Base-by-base conservation (phyloP, 164 flowering plant genomes). In the Piper betle region DNA sequence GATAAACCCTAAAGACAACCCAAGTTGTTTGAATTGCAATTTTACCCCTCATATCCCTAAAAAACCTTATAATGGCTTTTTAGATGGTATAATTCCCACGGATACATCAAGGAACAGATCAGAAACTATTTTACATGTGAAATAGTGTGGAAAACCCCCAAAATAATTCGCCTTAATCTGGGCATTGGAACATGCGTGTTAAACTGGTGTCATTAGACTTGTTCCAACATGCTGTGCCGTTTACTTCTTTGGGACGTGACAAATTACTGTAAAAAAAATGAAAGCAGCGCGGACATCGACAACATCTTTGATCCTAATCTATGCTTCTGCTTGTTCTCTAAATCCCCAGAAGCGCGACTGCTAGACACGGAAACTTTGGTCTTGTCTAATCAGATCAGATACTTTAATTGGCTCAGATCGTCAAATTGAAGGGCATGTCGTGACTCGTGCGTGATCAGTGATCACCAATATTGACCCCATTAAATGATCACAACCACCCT, bases 361-460 rank as follows among this genome's bases (percentile, higher is more conserved):
- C 50, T 43, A 43, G 50, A 43, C 50, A 43, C 50, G 8, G 50
- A 55, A 55, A 55, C 38, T 18, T 25, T 33, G 39, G 58, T 55
- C 38, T 37, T 6, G 58, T 55, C 58, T 6, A 55, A 55, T 55
- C 58, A 55, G 58, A 6, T 33, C 58, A 55, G 33, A 37, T 55
- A 20, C 33, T 55, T 55, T 43, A 43, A 37, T 16, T 55, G 58
- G 38, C 33, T 11, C 18, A 25, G 15, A 55, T 55, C 15, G 38
- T 55, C 58, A 37, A 55, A 55, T 20, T 55, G 58, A 55, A 13
- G 58, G 58, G 58, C 38, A 33, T 55, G 56, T 53, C 37, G 5
- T n/a, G n/a, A n/a, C n/a, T n/a, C n/a, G 19, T 20, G 56, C 6
- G 3, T 8, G 56, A 53, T n/a, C 37, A 53, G 8, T n/a, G 37